Evolutionary conservation across 1,139 yeast species (phyloP).

Genomic region (Candida gigantensis): DNA sequence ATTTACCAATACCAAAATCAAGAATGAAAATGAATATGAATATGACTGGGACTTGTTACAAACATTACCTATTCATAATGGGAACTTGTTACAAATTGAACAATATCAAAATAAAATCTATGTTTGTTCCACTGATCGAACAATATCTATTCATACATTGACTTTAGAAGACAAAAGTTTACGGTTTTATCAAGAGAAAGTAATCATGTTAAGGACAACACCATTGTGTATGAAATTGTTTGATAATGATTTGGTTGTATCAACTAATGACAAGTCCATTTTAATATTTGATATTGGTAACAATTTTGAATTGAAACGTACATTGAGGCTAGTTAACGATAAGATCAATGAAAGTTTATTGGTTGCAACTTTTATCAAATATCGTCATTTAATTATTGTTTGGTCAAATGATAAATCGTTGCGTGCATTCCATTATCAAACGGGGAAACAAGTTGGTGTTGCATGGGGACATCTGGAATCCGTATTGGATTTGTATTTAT

Average conservation of each 20-base stretch:
- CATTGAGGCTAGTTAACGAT: slow-evolving; percentile 43
- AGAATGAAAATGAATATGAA: too few species aligned
- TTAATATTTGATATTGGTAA: slow-evolving; percentile 35
- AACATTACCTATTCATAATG: slow-evolving; percentile 59
- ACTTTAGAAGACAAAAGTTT: slow-evolving; percentile 14
- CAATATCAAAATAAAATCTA: slow-evolving; percentile 35
- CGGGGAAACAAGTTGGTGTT: slow-evolving; percentile 48
- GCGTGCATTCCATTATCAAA: slow-evolving; percentile 45
- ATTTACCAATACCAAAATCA: slow-evolving; percentile 24
- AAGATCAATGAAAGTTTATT: slow-evolving; percentile 38
- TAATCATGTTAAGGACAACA: slow-evolving; percentile 50
- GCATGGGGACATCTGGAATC: slow-evolving; percentile 71
- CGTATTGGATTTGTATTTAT: slow-evolving; percentile 38
- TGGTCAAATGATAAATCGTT: slow-evolving; percentile 57
- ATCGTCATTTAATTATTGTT: slow-evolving; percentile 35
- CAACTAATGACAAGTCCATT: slow-evolving; percentile 55
- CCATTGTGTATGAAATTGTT: slow-evolving; percentile 39
- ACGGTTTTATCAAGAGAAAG: slow-evolving; percentile 38
- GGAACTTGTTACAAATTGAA: slow-evolving; percentile 45
- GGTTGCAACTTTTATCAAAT: slow-evolving; percentile 41
- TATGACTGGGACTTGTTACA: slow-evolving; percentile 52
- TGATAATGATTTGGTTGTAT: slow-evolving; percentile 43
- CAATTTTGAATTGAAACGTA: slow-evolving; percentile 35
- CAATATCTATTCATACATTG: slow-evolving; percentile 53
- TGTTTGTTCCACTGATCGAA: slow-evolving; percentile 62